Evolutionary conservation across 495 filamentous ascomycete genomes (phyloP).

Genomic region (Penicillium macrosclerotiorum): DNA sequence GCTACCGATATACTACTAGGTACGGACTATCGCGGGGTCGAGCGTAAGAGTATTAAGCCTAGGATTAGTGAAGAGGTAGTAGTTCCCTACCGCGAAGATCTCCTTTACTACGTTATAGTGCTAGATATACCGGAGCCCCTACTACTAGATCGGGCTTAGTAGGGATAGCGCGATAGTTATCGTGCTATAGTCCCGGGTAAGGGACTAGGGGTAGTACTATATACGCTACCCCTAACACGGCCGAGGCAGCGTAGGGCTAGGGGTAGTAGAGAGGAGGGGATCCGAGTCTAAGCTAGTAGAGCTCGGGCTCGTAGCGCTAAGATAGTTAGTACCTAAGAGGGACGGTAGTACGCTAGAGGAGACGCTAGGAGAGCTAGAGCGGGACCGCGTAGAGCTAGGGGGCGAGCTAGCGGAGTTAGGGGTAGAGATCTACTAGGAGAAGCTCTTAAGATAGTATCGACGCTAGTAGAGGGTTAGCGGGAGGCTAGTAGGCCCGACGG

Average conservation of each 20-base stretch:
- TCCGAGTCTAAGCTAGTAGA: too few relatives aligned
- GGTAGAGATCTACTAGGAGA: too few relatives aligned
- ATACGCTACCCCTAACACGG: not conserved
- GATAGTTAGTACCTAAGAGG: too few relatives aligned
- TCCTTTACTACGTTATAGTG: constrained; percentile 6
- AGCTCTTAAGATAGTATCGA: not conserved
- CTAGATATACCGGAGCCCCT: constrained; percentile 3
- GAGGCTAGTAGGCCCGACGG: too few relatives aligned
- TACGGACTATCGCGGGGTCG: not conserved
- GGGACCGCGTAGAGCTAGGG: too few relatives aligned
- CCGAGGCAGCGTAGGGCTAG: not conserved
- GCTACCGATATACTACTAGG: not conserved
- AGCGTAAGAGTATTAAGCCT: constrained; percentile 1
- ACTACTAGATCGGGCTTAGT: not conserved
- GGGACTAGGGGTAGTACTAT: constrained; percentile 2
- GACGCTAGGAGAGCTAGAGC: not conserved
- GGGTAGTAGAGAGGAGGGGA: too few relatives aligned
- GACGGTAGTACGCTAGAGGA: not conserved
- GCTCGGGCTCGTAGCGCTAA: too few relatives aligned
- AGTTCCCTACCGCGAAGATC: constrained; percentile 3
- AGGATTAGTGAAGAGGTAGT: constrained; percentile 3
- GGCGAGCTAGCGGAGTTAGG: too few relatives aligned
- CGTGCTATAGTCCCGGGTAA: not conserved
- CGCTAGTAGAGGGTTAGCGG: not conserved
- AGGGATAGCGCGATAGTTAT: not conserved